These are phyloP conservation scores for Cetradonia linearis DNA, from an alignment of 495 filamentous ascomycete species.

Conservation along the genomic window DNA sequence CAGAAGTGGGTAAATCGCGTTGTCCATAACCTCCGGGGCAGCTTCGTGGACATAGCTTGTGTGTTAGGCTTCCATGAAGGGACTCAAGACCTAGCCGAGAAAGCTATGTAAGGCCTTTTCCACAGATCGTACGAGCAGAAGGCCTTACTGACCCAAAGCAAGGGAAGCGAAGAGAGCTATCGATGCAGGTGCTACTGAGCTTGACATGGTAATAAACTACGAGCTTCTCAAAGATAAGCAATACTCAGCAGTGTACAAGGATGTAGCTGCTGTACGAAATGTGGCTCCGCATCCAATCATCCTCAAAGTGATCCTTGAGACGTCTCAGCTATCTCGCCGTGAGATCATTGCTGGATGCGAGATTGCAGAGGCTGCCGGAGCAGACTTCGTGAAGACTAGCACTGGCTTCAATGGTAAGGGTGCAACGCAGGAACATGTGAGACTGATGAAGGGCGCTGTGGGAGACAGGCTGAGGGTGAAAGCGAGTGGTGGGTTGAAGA, in stretches of 20 bases:
- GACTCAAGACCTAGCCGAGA: slow-evolving; percentile 42
- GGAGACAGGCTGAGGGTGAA: slow-evolving; percentile 47
- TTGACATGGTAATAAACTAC: slow-evolving; percentile 61
- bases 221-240: slow-evolving; percentile 38
- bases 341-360: slow-evolving; percentile 51
- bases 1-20: slow-evolving; percentile 43
- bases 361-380: slow-evolving; percentile 49
- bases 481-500: slow-evolving; percentile 54
- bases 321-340: slow-evolving; percentile 42
- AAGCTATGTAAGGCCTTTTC: slow-evolving; percentile 33
- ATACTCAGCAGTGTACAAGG: slow-evolving; percentile 46
- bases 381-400: slow-evolving; percentile 60
- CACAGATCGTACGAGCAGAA: slow-evolving; percentile 6
- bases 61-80: slow-evolving; percentile 63
- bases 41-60: slow-evolving; percentile 45
- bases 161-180: slow-evolving; percentile 49
- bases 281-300: slow-evolving; percentile 39
- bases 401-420: slow-evolving; percentile 57
- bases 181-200: slow-evolving; percentile 47
- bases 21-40: slow-evolving; percentile 41
- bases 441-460: slow-evolving; percentile 44
- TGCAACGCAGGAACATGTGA: slow-evolving; percentile 46
- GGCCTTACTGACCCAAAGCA: slow-evolving; percentile 18
- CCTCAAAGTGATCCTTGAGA: slow-evolving; percentile 61
- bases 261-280: slow-evolving; percentile 45